Evolutionary conservation across 345 rosid genomes (phyloP).

Genomic region (Boechera divaricarpa): DNA sequence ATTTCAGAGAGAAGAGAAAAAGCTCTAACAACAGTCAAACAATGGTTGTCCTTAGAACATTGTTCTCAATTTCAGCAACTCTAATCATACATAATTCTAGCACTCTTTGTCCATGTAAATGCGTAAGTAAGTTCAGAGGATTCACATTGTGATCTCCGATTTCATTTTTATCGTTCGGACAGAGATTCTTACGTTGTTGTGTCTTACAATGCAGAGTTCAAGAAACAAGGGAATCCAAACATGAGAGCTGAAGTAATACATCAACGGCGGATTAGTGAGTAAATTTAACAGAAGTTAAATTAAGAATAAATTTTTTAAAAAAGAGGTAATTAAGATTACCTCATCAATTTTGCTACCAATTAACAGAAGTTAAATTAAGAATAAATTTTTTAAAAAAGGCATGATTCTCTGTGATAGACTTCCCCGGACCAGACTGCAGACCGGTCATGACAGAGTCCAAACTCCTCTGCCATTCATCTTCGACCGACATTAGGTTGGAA

Average conservation of each 20-base stretch:
- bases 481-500: no score
- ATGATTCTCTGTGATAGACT: no score
- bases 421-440: no score
- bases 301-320: no score
- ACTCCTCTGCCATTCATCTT: no score
- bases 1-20: conserved; percentile 10
- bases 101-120: conserved; percentile 44
- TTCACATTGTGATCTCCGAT: conserved; percentile 13
- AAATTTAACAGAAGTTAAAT: no score
- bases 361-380: no score
- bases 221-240: conserved; percentile 25
- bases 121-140: conserved; percentile 38
- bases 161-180: neutral
- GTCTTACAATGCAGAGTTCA: conserved; percentile 45
- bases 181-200: neutral
- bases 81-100: conserved; percentile 36
- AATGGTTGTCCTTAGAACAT: conserved; percentile 58
- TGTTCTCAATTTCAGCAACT: conserved; percentile 41
- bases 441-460: no score
- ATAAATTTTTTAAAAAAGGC: no score
- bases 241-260: conserved; percentile 55
- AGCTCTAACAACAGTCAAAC: conserved; percentile 7
- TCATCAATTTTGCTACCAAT: no score
- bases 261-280: conserved; percentile 63
- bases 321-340: no score